Conservation (phyloP, 352 stramenopile species). For the Globisporangium paroecandrum region DNA sequence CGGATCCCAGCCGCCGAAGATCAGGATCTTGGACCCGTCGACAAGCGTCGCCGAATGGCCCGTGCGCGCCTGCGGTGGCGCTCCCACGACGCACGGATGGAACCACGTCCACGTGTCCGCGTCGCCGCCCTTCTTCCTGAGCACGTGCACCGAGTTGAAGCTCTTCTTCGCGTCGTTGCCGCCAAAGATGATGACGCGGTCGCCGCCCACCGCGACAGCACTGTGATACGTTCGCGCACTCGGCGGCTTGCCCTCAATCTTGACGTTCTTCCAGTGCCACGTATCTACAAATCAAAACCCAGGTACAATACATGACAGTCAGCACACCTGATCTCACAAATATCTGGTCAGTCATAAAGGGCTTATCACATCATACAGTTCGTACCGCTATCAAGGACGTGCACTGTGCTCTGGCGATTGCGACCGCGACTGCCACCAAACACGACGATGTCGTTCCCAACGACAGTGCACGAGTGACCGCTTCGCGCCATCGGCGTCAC, state of each 20-base stretch:
- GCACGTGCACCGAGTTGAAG: constrained; percentile 91
- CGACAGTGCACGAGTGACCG: constrained; percentile 69
- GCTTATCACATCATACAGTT: not conserved
- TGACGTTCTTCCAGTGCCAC: constrained; percentile 89
- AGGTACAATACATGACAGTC: not conserved
- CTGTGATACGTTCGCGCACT: constrained; percentile 90
- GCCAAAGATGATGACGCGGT: constrained; percentile 91
- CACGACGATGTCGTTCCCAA: constrained; percentile 76
- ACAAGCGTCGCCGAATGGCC: constrained; percentile 89
- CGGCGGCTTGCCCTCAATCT: constrained; percentile 86
- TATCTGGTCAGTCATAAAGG: not conserved
- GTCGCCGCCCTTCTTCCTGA: constrained; percentile 50
- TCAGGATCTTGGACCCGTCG: constrained; percentile 81
- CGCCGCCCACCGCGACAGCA: constrained; percentile 50
- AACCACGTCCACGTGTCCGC: constrained; percentile 81
- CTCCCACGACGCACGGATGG: constrained; percentile 75
- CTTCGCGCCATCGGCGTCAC: constrained; percentile 55
- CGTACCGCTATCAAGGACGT: constrained; percentile 71
- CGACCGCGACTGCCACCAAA: constrained; percentile 73
- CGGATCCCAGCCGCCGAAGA: constrained; percentile 93
- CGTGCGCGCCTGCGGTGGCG: constrained; percentile 73
- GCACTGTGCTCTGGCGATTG: constrained; percentile 69
- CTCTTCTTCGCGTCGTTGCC: constrained; percentile 90
- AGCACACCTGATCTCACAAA: constrained; percentile 7
- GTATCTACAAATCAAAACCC: constrained; percentile 36